Base-by-base conservation (phyloP, 805 yeast genomes). In the Candida ulmi region DNA sequence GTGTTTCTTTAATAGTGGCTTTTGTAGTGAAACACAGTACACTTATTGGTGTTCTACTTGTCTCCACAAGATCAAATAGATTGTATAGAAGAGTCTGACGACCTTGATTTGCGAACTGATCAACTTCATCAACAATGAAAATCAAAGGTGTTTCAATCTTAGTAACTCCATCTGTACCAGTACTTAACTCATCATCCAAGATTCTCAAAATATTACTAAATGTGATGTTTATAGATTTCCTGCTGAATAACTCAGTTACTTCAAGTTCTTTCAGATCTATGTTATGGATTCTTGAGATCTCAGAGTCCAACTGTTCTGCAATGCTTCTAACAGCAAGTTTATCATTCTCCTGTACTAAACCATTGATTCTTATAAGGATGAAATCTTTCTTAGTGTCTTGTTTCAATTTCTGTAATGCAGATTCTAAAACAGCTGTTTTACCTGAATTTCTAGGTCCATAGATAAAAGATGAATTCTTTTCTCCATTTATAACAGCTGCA, bases 31-130 rank as follows among this genome's bases (percentile, higher is more conserved):
- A 61, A 2, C 98, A 97, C 35, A 93, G 60, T 6, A 91, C 85
- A 37, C 93, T 75, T 5, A 90, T 78, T 1, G 96, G 95, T 2
- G 75, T 69, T 16, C 78, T 71, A 33, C 78, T 66, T 41, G 64
- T 72, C 54, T 88, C 95, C 2, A 95, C 80, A 51, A 90, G 68
- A 52, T 93, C 98, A 56, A 93, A 85, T 33, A 93, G 63, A 51
- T 90, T 91, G 58, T 93, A 93, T 5, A 93, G 62, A 37, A 93
- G 65, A 0, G 95, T 84, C 58, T 93, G 99, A 46, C 86, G 80
- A 12, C 74, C 69, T 40, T 76, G 80, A 11, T 68, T 65, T 0
- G 95, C 81, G 62, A 83, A 93, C 29, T 71, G 67, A 39, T 93
- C 97, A 41, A 91, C 75, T 51, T 90, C 95, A 41, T 93, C 98